Evolutionary conservation across 305 asterid genomes (phyloP).

Genomic region (Rubia tinctorum): DNA sequence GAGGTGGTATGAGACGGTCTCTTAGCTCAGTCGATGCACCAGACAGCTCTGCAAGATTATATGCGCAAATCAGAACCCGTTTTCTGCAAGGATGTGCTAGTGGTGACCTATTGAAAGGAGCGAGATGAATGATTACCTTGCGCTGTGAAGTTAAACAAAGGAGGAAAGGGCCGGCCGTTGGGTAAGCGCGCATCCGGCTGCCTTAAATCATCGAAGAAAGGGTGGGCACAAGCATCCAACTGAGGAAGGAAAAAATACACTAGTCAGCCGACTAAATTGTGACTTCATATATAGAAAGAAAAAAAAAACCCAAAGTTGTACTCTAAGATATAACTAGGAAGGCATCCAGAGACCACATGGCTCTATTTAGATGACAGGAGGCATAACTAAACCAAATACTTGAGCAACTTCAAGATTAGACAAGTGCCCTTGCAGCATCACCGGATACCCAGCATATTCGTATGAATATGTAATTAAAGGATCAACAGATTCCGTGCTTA

Average conservation of each 20-base stretch:
- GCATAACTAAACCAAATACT: too few species aligned
- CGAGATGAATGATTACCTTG: constrained; percentile 47
- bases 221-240: constrained; percentile 99
- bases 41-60: constrained; percentile 53
- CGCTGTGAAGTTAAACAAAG: constrained; percentile 73
- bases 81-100: background rate
- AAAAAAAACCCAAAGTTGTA: too few species aligned
- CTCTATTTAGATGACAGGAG: too few species aligned
- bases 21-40: constrained; percentile 71
- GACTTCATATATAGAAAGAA: too few species aligned
- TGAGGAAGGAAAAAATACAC: constrained; percentile 25
- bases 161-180: constrained; percentile 76
- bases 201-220: constrained; percentile 81
- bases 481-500: background rate
- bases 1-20: constrained; percentile 76
- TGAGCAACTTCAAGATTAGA: too few species aligned
- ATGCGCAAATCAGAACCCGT: background rate
- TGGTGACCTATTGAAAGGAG: background rate
- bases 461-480: too few species aligned
- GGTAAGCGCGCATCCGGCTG: constrained; percentile 70
- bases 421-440: too few species aligned
- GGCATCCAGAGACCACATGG: too few species aligned
- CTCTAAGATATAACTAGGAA: too few species aligned
- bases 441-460: too few species aligned
- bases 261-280: background rate